Base-by-base conservation (phyloP, 2,329 filamentous ascomycete species). In the Zarea fungicola region DNA sequence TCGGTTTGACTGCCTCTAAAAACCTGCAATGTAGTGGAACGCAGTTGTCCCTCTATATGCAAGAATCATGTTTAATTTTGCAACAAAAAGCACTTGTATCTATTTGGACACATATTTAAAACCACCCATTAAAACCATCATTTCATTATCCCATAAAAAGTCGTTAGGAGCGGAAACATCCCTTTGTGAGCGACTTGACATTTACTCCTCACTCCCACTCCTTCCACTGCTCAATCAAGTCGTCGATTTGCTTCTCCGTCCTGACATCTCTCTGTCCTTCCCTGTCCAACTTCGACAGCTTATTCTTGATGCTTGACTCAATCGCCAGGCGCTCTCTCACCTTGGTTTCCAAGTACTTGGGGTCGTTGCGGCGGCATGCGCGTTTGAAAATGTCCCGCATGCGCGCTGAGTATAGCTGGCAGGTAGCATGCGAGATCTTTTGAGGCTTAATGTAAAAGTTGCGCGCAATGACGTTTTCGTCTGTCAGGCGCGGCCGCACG, bases 371-470 rank as follows among this genome's bases (percentile, higher is more conserved):
- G 49, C 77, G 71, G 37, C 88, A 83, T 5, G 86, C 84, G 25
- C 80, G 75, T 23, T 71, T 67, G 61, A 95, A 95, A 1, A 88
- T 74, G 0, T 77, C 74, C 34, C 89, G 77, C 89, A 96, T 96
- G 14, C 85, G 78, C 4, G 77, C 67, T 36, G 87, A 91, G 63
- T 93, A 95, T 3, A 96, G 74, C 64, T 92, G 87, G 61, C 91
- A 96, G 19, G 73, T 77, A 23, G 71, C 78, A 56, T 72, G 67
- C 0, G 71, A 62, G 5, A 85, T 65, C 11, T 75, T 73, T 54
- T 81, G 77, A 21, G 81, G 74, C 13, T 78, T 73, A 49, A 76
- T 74, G 54, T 80, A 81, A 56, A 93, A 87, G 55, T 84, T 79
- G 16, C 76, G 69, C 9, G 85, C 82, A 21, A 91, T 72, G 1